Evolutionary conservation across 345 rosid genomes (phyloP), one percentile per base, ranked within the genome.

Genomic region (Psidium guajava): DNA sequence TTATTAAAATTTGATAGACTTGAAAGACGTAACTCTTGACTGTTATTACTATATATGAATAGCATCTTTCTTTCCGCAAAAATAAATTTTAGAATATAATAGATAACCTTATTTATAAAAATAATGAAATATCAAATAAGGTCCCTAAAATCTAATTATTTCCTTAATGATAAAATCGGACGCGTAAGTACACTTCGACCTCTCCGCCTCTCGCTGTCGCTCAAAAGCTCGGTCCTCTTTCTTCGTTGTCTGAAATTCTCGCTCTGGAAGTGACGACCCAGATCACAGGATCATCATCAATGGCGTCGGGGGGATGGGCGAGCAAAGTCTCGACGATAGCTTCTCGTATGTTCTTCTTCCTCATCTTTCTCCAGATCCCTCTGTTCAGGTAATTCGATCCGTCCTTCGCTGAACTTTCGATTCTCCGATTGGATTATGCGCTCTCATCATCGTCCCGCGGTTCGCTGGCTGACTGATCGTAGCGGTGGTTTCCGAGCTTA

Each of bases 281-380:
- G 52, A 92, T 94, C 88, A 88, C 82, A 80, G 15, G 87, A 15
- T 44, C 87, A 15, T 6, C 83, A 36, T 69, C 91, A 27, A 83
- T 89, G 28, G 59, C 89, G 87, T 86, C 91, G 57, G 91, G 82
- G 86, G 92, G 95, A 85, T 95, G 97, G 99, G 74, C 88, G 54
- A 89, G 84, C 84, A 93, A 85, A 81, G 87, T 95, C n/a, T 84
- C 96, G 3, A 85, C 93, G 14, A 84, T 89, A 24, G 94, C 98
- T 25, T 89, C 99, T 82, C 91, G 93, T 81, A 84, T 95, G 56
- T 96, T 91, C 91, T 97, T 96, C 94, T 83, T 95, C 86, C 91
- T 95, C 50, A 94, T 97, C 87, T 83, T 97, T 54, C 92, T 97
- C 56, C 99, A 97, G 94, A 90, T 95, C 92, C 99, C 98, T 86